phyloP scores from a whole-genome alignment of 2,329 filamentous ascomycete genomes.

The Aspergillus persii region DNA sequence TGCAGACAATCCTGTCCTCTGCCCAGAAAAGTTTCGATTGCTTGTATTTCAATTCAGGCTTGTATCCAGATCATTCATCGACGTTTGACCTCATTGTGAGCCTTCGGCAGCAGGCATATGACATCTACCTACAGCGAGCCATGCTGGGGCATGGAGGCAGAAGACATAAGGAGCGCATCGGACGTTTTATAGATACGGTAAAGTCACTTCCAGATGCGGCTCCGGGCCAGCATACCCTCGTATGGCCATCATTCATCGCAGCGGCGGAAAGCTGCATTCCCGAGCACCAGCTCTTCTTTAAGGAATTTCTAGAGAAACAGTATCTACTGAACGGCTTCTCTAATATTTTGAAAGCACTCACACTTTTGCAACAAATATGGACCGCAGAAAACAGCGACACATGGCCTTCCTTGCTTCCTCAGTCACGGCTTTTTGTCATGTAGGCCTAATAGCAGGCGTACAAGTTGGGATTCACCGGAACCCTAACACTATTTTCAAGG shows the following conservation, averaged over 20 bases:
- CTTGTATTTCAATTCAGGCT: constrained; percentile 6
- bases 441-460: background rate
- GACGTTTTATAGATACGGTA: background rate
- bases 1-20: constrained; percentile 2
- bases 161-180: background rate
- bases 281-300: constrained; percentile 3
- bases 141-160: background rate
- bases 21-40: constrained; percentile 8
- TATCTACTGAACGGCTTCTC: constrained; percentile 3
- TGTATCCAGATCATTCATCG: constrained; percentile 3
- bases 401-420: background rate
- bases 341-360: constrained; percentile 2
- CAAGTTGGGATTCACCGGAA: background rate
- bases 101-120: constrained; percentile 10
- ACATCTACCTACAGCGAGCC: constrained; percentile 9
- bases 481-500: too few relatives aligned
- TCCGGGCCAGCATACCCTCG: constrained; percentile 12
- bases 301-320: constrained; percentile 2
- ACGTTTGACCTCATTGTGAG: constrained; percentile 8
- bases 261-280: constrained; percentile 12
- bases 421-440: constrained; percentile 4
- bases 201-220: background rate
- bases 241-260: constrained; percentile 20
- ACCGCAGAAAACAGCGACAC: background rate
- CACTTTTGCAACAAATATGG: constrained; percentile 3